Percentiles rank a stretch among this genome's conserved stretches.
These are phyloP conservation scores for Cordyceps militaris DNA, from an alignment of 2,329 filamentous ascomycete genomes.

Conservation along the genomic window DNA sequence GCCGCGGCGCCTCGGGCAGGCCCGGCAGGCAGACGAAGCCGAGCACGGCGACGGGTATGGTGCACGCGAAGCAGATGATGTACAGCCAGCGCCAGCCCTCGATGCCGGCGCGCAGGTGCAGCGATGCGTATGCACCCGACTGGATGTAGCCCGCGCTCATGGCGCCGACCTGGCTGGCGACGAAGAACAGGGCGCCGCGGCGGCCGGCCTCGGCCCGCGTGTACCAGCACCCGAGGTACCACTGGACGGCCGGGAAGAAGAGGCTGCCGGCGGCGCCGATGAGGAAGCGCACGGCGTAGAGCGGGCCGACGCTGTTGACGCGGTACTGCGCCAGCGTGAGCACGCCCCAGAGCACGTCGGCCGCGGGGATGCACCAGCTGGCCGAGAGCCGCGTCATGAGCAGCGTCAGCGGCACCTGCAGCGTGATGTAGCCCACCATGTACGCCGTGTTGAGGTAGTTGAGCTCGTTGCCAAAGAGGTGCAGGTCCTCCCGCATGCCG, in stretches of 20 bases:
- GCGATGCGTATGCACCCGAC: conserved; percentile 29
- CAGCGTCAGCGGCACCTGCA: conserved; percentile 16
- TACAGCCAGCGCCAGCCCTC: conserved; percentile 41
- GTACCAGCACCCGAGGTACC: conserved; percentile 36
- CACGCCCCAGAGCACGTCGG: conserved; percentile 24
- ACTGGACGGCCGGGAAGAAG: conserved; percentile 28
- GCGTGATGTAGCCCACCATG: conserved; percentile 17
- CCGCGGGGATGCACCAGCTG: conserved; percentile 23
- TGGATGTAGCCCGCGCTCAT: conserved; percentile 40
- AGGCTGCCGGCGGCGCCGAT: conserved; percentile 29
- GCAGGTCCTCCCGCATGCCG: conserved; percentile 41
- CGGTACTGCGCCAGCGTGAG: conserved; percentile 19
- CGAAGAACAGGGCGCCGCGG: conserved; percentile 33
- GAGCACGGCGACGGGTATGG: conserved; percentile 24
- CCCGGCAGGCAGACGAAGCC: conserved; percentile 28
- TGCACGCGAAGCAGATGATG: conserved; percentile 34
- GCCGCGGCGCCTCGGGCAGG: conserved; percentile 22
- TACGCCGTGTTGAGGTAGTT: conserved; percentile 38
- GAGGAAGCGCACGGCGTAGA: conserved; percentile 35
- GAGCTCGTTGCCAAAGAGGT: conserved; percentile 43
- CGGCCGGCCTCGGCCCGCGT: conserved; percentile 31
- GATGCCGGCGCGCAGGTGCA: conserved; percentile 30
- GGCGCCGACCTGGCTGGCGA: conserved; percentile 34
- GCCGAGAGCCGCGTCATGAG: conserved; percentile 20
- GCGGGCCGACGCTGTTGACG: conserved; percentile 25